A percentile compares a stretch with the other conserved stretches of the same genome.
These are phyloP conservation scores for Picea sitchensis DNA, from an alignment of 75 land plant genomes.

Conservation along the genomic window DNA sequence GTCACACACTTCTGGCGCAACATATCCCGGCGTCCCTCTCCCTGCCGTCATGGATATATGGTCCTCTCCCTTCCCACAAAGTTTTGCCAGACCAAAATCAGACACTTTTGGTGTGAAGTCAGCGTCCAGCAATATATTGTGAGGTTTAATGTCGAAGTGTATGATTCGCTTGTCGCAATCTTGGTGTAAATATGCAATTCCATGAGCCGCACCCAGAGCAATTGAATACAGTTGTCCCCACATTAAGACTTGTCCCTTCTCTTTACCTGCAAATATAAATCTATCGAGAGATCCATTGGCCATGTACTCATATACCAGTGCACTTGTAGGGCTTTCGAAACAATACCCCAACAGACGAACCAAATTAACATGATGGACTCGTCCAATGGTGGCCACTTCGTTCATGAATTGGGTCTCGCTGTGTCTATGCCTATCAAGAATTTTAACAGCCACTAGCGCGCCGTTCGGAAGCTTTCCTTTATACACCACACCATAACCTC, in stretches of 20 bases:
- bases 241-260: not conserved
- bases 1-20: no score
- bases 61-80: not conserved
- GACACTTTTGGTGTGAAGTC: conserved; percentile 35
- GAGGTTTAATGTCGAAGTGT: conserved; percentile 16
- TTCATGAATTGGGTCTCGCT: not conserved
- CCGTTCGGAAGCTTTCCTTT: conserved; percentile 14
- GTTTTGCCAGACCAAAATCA: conserved; percentile 34
- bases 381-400: conserved; percentile 17
- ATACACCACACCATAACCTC: conserved; percentile 15
- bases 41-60: no score
- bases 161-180: conserved; percentile 4
- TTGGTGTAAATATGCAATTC: conserved; percentile 10
- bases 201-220: conserved; percentile 2
- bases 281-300: conserved; percentile 3
- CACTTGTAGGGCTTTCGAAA: not conserved
- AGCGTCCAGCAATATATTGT: conserved; percentile 30
- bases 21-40: no score
- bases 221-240: not conserved
- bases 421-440: not conserved
- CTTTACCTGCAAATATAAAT: not conserved
- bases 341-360: conserved; percentile 6
- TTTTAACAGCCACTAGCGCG: not conserved
- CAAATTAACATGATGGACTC: conserved; percentile 10
- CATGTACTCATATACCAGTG: conserved; percentile 4